Evolutionary conservation across 2,329 filamentous ascomycete genomes (phyloP), one percentile per base, ranked within the genome.

Genomic region (Ophiostoma pallidulum): DNA sequence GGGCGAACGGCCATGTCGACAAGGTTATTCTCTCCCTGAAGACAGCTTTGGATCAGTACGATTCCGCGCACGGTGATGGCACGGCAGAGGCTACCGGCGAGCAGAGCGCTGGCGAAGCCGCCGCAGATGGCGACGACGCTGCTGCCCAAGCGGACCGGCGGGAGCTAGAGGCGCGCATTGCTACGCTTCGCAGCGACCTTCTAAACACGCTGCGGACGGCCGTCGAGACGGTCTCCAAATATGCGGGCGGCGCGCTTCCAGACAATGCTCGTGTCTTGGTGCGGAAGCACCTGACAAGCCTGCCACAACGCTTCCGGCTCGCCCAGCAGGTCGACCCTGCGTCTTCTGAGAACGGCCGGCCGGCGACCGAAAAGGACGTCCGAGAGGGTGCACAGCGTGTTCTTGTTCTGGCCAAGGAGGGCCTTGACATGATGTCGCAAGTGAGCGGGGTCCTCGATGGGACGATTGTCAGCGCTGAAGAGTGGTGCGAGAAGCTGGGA

Each of bases 371-470:
- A 45, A 46, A 63, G 46, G 66, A 70, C 39, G 64, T 69, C 12
- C 65, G 67, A 2, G 74, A 81, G 22, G 73, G 73, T 44, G 89
- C 87, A 0, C 83, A 89, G 56, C 76, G 84, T 35, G 89, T 94
- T 48, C 69, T 97, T 12, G 80, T 92, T 1, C 78, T 97, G 44
- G 91, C 91, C 7, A 85, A 84, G 58, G 91, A 97, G 62, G 88
- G 90, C 0, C 71, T 97, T 13, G 89, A 96, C 57, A 95, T 97
- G 84, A 89, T 97, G 74, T 77, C 80, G 1, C 89, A 96, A 62
- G 88, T 98, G 42, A 92, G 82, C 35, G 80, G 82, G 5, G 86
- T 96, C 2, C 75, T 97, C 8, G 86, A 94, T 56, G 85, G 88
- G 45, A 97, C 92, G 0, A 84, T 97, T 45, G 77, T 86, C 47